Conservation (phyloP, 805 yeast species). For the Yamadazyma takamatsuzukensis region DNA sequence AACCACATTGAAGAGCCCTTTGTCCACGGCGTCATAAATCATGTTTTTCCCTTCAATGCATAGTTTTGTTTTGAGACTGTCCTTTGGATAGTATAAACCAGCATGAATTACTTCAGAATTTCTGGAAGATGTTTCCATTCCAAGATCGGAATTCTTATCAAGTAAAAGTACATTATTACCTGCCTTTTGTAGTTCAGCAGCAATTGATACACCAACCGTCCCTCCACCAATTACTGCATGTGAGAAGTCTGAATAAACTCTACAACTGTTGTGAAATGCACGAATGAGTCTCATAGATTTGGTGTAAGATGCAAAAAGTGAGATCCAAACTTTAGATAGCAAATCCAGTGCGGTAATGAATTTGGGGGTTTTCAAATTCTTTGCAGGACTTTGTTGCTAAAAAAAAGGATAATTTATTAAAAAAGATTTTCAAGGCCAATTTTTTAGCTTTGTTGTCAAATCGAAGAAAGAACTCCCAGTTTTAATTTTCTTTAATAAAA, state of each 20-base stretch:
- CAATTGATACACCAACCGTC: conserved; percentile 78
- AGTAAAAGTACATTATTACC: conserved; percentile 57
- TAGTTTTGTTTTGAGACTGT: conserved; percentile 60
- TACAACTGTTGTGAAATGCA: background rate
- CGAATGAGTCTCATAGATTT: conserved; percentile 5
- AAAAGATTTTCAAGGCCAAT: too few species aligned
- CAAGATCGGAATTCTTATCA: conserved; percentile 64
- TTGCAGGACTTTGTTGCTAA: too few species aligned
- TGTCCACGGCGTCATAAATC: conserved; percentile 52
- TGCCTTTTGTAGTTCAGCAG: conserved; percentile 54
- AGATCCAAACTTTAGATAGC: too few species aligned
- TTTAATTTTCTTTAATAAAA: too few species aligned
- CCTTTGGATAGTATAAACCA: conserved; percentile 75
- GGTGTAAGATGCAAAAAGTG: too few species aligned
- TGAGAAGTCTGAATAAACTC: conserved; percentile 45
- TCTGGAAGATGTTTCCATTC: conserved; percentile 82
- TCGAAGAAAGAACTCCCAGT: too few species aligned
- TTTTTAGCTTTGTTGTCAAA: too few species aligned
- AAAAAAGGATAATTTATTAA: too few species aligned
- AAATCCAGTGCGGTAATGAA: too few species aligned
- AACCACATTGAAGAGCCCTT: conserved; percentile 18
- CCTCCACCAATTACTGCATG: conserved; percentile 84
- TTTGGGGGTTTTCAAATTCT: too few species aligned
- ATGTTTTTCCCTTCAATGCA: conserved; percentile 74
- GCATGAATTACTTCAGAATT: conserved; percentile 94